Evolutionary conservation across 2,329 filamentous ascomycete species (phyloP).

Genomic region (Aspergillus calidoustus): DNA sequence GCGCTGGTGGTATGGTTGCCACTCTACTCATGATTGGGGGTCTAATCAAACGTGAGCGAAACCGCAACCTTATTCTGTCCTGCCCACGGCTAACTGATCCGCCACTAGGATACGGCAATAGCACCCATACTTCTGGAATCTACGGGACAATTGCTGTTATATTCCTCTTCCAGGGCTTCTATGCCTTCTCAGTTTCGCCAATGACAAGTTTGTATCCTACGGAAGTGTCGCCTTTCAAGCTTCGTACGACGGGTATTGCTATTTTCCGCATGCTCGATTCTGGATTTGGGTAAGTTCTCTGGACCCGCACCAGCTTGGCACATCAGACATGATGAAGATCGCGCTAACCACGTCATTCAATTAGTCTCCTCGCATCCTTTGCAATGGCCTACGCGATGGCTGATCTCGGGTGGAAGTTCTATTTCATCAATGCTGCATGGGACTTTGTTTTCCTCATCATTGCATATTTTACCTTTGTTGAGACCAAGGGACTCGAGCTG

Average conservation of each 20-base stretch:
- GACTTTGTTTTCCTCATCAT: background rate
- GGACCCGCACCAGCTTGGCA: no score
- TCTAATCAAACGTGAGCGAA: background rate
- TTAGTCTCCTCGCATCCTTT: background rate
- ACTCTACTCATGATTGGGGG: background rate
- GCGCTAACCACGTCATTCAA: background rate
- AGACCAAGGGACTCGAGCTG: background rate
- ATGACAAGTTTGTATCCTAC: background rate
- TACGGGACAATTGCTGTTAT: slow-evolving; percentile 4
- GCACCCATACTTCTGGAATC: background rate
- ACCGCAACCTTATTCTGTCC: background rate
- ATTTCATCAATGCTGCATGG: background rate
- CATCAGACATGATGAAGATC: background rate
- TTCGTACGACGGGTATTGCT: background rate
- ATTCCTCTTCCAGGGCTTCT: slow-evolving; percentile 2
- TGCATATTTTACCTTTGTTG: background rate
- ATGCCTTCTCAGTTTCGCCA: background rate
- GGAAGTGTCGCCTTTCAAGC: background rate
- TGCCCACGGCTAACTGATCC: background rate
- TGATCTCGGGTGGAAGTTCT: background rate
- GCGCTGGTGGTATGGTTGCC: background rate
- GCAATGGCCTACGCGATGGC: background rate
- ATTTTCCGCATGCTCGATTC: background rate
- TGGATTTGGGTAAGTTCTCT: background rate
- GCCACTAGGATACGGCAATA: background rate